Conservation (phyloP, 1,284 basidiomycete genomes). For the Ganoderma resinaceum region DNA sequence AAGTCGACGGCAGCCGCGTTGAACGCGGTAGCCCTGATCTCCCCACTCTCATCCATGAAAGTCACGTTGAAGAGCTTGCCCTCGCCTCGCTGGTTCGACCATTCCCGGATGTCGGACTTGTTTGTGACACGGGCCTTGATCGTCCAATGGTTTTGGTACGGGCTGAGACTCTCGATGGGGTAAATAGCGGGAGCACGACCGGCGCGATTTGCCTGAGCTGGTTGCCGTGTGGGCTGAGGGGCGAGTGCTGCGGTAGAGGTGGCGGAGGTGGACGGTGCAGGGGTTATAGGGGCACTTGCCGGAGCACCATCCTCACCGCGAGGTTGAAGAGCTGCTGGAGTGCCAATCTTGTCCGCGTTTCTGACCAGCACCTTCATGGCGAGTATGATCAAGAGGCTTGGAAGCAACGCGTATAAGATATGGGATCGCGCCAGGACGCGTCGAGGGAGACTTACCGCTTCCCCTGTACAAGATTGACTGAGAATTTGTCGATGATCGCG, state of each 20-base stretch:
- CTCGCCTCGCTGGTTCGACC: conserved; percentile 92
- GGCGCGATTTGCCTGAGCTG: conserved; percentile 37
- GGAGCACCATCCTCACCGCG: conserved; percentile 37
- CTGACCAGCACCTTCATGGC: conserved; percentile 64
- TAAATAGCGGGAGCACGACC: conserved; percentile 57
- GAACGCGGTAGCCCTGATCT: conserved; percentile 93
- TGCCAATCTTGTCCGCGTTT: conserved; percentile 77
- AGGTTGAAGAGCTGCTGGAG: conserved; percentile 54
- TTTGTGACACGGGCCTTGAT: conserved; percentile 95
- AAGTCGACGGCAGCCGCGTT: conserved; percentile 88
- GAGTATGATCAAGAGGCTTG: conserved; percentile 88
- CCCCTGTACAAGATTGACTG: conserved; percentile 86
- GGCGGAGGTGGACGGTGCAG: conserved; percentile 31
- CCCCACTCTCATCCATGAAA: conserved; percentile 94
- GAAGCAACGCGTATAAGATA: conserved; percentile 18
- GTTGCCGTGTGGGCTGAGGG: conserved; percentile 33
- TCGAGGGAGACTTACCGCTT: conserved; percentile 68
- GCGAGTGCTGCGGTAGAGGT: conserved; percentile 22
- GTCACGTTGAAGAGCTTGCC: conserved; percentile 96
- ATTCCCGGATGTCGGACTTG: conserved; percentile 90
- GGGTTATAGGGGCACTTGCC: conserved; percentile 36
- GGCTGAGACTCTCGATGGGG: conserved; percentile 95
- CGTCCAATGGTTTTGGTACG: conserved; percentile 99
- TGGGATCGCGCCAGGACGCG: neutral
- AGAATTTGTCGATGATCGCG: conserved; percentile 78